Percentiles rank a stretch among this genome's conserved stretches.
Conservation (phyloP, 2,329 filamentous ascomycete genomes). For the Neophaeococcomyces aloes region DNA sequence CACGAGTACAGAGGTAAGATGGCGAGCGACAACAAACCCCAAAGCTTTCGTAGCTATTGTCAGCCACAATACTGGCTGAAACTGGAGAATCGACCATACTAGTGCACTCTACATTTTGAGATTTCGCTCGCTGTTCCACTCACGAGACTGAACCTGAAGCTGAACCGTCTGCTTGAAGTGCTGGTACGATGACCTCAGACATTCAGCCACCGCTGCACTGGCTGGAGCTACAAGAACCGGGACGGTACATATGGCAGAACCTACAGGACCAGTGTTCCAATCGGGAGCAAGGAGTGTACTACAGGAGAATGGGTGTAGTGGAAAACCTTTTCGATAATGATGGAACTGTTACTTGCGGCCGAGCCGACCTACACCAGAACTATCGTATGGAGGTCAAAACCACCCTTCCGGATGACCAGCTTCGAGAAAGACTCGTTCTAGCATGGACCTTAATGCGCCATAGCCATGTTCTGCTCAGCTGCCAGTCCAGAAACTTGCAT, state of each 20-base stretch:
- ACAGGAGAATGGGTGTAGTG: slow-evolving; percentile 16
- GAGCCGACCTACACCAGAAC: slow-evolving; percentile 17
- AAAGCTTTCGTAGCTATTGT: no score
- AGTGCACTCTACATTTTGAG: no score
- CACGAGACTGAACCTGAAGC: no score
- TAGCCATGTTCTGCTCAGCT: slow-evolving; percentile 16
- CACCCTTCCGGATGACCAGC: background rate
- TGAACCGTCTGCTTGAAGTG: no score
- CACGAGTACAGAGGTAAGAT: no score
- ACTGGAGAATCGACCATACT: no score
- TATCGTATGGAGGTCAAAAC: slow-evolving; percentile 14
- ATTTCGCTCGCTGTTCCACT: no score
- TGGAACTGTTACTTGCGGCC: slow-evolving; percentile 16
- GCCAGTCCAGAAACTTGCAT: slow-evolving; percentile 1
- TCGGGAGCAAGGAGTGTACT: background rate
- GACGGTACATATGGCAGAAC: background rate
- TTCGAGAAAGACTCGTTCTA: slow-evolving; percentile 12
- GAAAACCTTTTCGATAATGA: slow-evolving; percentile 18
- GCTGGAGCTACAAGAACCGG: slow-evolving; percentile 6
- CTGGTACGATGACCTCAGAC: no score
- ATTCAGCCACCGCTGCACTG: background rate
- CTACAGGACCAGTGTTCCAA: background rate
- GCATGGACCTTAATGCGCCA: slow-evolving; percentile 17
- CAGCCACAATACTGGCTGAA: no score
- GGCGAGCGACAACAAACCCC: no score